Base-by-base conservation (phyloP, 2,329 filamentous ascomycete genomes). In the Calonectria multiphialidica region DNA sequence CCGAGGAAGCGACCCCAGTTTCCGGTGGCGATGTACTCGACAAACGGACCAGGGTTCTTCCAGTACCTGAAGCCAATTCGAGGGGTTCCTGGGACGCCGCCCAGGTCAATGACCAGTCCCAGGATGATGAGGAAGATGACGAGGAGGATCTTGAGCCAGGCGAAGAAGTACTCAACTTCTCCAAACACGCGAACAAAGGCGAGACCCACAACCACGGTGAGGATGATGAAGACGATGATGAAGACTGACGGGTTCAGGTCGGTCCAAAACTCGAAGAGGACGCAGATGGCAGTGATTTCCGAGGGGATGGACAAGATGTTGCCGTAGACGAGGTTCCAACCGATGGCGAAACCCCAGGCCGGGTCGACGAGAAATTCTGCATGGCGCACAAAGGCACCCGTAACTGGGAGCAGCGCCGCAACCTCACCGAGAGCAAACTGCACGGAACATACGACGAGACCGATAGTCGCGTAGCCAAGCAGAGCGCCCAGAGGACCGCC, bases 1-100 rank as follows among this genome's bases (percentile, higher is more conserved):
- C 93, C 93, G 5, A 94, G 86, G 78, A 95, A 94, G 16, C 87
- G 85, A 16, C 92, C 93, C 84, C 87, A 90, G 35, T 89, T 84
- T 0, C 90, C 88, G 0, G 83, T 84, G 3, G 87, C 86, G n/a
- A 93, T 88, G 78, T 92, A 90, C 76, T 92, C 89, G 40, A 92
- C 90, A 76, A 93, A 93, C 0, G 92, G 90, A 1, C 92, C 93
- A 0, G 93, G 93, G 37, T 91, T 90, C 88, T 77, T 78, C 77
- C 77, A 79, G 30, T 79, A 79, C 28, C 66, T 73, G 62, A 79
- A 79, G 10, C 77, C 77, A 21, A 78, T 79, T 1, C 77, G 73
- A 2, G 74, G 71, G 2, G 76, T 78, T 35, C 77, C 77, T 0
- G 77, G 77, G 0, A 79, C 49, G 0, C 77, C 77, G 5, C 77